These are phyloP conservation scores for Aspergillus nomiae DNA, from an alignment of 2,329 filamentous ascomycete genomes.

Conservation along the genomic window DNA sequence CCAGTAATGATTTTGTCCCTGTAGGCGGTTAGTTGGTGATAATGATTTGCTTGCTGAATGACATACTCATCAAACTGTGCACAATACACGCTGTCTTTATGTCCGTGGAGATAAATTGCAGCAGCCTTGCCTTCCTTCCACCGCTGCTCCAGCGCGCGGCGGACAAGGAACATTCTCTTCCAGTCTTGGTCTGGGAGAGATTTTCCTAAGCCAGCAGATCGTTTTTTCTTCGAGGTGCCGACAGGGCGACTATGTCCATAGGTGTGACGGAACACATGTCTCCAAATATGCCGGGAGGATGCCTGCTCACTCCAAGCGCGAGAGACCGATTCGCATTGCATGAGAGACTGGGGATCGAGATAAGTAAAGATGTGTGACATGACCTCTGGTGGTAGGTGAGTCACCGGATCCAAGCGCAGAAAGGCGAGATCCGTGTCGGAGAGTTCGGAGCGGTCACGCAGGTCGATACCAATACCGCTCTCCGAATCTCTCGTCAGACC, in stretches of 20 bases:
- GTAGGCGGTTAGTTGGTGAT: conserved; percentile 2
- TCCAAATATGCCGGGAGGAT: conserved; percentile 63
- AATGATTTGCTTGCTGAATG: not conserved
- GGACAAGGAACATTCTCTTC: conserved; percentile 80
- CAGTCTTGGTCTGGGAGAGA: conserved; percentile 69
- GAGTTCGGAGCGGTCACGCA: conserved; percentile 40
- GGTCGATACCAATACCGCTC: conserved; percentile 52
- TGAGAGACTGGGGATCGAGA: conserved; percentile 60
- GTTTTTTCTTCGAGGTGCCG: conserved; percentile 46
- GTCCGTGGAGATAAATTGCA: conserved; percentile 87
- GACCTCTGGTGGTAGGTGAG: conserved; percentile 60
- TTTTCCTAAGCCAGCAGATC: conserved; percentile 57
- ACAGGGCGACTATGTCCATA: conserved; percentile 50
- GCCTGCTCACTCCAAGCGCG: conserved; percentile 58
- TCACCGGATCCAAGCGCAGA: conserved; percentile 54
- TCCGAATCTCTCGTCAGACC: conserved; percentile 46
- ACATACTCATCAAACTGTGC: conserved; percentile 94
- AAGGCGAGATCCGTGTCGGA: conserved; percentile 39
- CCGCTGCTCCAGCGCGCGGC: conserved; percentile 71
- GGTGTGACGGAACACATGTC: conserved; percentile 59
- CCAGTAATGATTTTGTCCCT: conserved; percentile 95
- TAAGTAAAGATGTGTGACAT: conserved; percentile 61
- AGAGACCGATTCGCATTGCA: conserved; percentile 59
- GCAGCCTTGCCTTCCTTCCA: conserved; percentile 80
- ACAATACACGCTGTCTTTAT: conserved; percentile 96